phyloP scores from a whole-genome alignment of 495 filamentous ascomycete species.

The Penicillium argentinense region DNA sequence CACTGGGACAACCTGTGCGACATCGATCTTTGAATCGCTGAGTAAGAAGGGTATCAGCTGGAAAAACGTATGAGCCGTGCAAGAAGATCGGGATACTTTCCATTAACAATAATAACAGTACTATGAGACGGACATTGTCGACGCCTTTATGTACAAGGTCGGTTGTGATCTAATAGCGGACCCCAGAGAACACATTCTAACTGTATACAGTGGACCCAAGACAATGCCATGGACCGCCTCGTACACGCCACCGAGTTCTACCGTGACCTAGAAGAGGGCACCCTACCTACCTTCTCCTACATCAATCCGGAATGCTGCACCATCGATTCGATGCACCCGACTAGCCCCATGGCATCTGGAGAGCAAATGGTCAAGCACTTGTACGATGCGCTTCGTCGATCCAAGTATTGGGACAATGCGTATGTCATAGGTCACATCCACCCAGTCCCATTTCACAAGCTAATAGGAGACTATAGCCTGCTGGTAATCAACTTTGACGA shows the following conservation, averaged over 20 bases:
- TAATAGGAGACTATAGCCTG: slow-evolving; percentile 32
- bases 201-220: slow-evolving; percentile 32
- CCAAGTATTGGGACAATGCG: slow-evolving; percentile 46
- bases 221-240: slow-evolving; percentile 40
- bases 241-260: slow-evolving; percentile 43
- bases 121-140: slow-evolving; percentile 43
- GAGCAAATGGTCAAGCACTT: slow-evolving; percentile 50
- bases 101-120: slow-evolving; percentile 24
- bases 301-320: slow-evolving; percentile 51
- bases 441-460: no score
- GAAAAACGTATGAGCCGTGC: slow-evolving; percentile 33
- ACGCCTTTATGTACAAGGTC: slow-evolving; percentile 41
- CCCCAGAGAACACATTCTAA: neutral
- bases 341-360: slow-evolving; percentile 41
- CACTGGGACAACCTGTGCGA: slow-evolving; percentile 38
- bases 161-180: neutral
- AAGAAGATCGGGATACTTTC: neutral
- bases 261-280: slow-evolving; percentile 43
- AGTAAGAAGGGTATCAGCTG: slow-evolving; percentile 35
- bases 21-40: slow-evolving; percentile 34
- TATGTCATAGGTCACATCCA: no score
- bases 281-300: slow-evolving; percentile 44
- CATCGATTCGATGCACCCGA: slow-evolving; percentile 47
- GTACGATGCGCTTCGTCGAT: slow-evolving; percentile 45
- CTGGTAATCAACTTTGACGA: slow-evolving; percentile 53